A percentile compares a stretch with the other conserved stretches of the same genome.
phyloP scores from a whole-genome alignment of 257 asterid species.

The Jasminum sambac region DNA sequence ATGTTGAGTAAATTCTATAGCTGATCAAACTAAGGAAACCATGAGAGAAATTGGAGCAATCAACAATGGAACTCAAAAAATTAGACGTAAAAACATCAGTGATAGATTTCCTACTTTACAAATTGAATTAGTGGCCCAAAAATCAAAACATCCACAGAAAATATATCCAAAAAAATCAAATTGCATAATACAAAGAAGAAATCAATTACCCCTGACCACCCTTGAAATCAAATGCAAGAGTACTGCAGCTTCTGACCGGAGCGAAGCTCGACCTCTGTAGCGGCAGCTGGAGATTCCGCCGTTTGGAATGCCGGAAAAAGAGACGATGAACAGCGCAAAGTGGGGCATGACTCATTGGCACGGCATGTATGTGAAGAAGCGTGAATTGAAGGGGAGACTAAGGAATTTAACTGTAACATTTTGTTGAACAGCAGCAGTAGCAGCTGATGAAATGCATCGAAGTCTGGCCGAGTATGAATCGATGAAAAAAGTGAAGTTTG shows the following conservation, averaged over 20 bases:
- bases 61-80: constrained; percentile 1
- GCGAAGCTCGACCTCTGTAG: constrained; percentile 22
- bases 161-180: neutral
- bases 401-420: constrained; percentile 42
- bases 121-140: neutral
- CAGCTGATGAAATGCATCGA: neutral
- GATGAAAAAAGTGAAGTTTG: neutral
- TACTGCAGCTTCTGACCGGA: constrained; percentile 31
- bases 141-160: neutral
- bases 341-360: constrained; percentile 18
- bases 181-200: neutral
- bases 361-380: constrained; percentile 27
- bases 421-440: neutral
- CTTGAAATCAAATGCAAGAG: constrained; percentile 49
- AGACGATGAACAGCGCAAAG: constrained; percentile 20
- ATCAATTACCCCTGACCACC: constrained; percentile 60
- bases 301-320: constrained; percentile 35
- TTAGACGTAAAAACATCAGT: constrained; percentile 12
- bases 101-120: neutral
- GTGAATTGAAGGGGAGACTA: constrained; percentile 24
- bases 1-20: neutral
- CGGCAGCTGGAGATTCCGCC: constrained; percentile 27
- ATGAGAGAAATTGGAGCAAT: neutral
- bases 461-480: neutral
- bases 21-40: neutral